Evolutionary conservation across 129 eudicot genomes (phyloP).

Genomic region (Sambucus nigra): DNA sequence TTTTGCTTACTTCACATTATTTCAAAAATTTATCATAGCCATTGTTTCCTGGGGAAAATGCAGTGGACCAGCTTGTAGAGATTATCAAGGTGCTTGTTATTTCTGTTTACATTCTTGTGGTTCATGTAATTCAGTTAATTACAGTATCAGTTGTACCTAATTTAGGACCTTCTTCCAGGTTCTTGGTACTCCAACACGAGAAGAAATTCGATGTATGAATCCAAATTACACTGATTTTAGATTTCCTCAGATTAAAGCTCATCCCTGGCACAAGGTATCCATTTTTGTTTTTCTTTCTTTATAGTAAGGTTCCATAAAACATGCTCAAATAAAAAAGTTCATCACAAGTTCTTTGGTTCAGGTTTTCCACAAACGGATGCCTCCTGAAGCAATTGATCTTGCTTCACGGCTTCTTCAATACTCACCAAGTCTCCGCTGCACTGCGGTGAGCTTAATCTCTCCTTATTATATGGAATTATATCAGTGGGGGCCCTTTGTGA

Average conservation of each 20-base stretch:
- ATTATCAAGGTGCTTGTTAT: conserved; percentile 58
- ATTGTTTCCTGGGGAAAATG: conserved; percentile 92
- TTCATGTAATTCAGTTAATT: neutral
- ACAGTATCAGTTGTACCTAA: conserved; percentile 2
- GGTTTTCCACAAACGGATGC: conserved; percentile 50
- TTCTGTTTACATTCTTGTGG: neutral
- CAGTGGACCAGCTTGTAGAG: conserved; percentile 93
- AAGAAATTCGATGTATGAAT: conserved; percentile 96
- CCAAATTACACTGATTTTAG: conserved; percentile 86
- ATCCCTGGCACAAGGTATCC: conserved; percentile 62
- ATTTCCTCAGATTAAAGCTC: conserved; percentile 60
- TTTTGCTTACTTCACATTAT: neutral
- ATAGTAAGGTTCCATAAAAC: too few relatives aligned
- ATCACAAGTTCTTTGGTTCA: conserved; percentile 5
- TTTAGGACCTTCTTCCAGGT: conserved; percentile 34
- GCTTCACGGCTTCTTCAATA: conserved; percentile 46
- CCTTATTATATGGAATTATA: neutral
- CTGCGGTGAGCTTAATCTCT: conserved; percentile 26
- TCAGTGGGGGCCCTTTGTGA: neutral
- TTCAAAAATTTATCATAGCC: conserved; percentile 39
- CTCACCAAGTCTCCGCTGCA: conserved; percentile 49
- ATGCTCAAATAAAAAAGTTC: neutral
- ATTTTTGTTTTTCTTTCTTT: neutral
- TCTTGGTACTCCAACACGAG: conserved; percentile 97
- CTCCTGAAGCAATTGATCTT: conserved; percentile 52